These are phyloP conservation scores for Isoetes taiwanensis DNA, from an alignment of 75 land plant genomes.

Conservation along the genomic window DNA sequence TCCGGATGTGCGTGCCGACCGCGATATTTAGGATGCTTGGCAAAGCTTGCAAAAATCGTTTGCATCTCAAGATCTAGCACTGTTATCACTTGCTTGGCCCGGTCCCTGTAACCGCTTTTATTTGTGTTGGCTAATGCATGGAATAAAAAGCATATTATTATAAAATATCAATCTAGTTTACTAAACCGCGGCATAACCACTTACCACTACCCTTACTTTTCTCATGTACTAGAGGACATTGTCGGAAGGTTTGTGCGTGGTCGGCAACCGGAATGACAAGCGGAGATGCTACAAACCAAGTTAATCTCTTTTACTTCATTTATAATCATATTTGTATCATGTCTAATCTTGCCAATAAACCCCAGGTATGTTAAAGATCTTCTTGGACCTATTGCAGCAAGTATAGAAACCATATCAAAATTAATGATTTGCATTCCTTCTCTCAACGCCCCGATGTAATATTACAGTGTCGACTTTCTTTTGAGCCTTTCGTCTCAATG, in stretches of 20 bases:
- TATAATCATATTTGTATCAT: neutral
- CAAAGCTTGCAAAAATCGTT: constrained; percentile 60
- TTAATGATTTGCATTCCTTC: constrained; percentile 42
- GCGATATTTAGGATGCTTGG: constrained; percentile 96
- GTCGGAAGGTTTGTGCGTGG: neutral
- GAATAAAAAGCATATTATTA: too few species aligned
- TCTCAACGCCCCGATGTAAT: constrained; percentile 77
- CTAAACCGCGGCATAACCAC: too few species aligned
- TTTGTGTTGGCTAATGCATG: too few species aligned
- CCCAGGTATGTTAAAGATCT: constrained; percentile 71
- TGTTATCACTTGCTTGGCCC: constrained; percentile 15
- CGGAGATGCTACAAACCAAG: constrained; percentile 64
- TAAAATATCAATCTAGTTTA: too few species aligned
- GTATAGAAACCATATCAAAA: constrained; percentile 44
- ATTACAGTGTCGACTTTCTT: too few species aligned
- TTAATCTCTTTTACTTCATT: constrained; percentile 18
- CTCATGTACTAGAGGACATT: neutral
- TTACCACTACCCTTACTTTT: too few species aligned
- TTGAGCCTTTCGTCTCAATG: neutral
- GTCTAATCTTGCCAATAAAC: neutral
- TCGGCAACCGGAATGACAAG: constrained; percentile 57
- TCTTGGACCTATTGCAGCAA: constrained; percentile 37
- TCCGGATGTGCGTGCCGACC: too few species aligned
- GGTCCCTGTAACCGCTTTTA: too few species aligned
- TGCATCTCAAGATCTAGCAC: constrained; percentile 38